Base-by-base conservation (phyloP, 257 asterid genomes). In the Gynochthodes officinalis region DNA sequence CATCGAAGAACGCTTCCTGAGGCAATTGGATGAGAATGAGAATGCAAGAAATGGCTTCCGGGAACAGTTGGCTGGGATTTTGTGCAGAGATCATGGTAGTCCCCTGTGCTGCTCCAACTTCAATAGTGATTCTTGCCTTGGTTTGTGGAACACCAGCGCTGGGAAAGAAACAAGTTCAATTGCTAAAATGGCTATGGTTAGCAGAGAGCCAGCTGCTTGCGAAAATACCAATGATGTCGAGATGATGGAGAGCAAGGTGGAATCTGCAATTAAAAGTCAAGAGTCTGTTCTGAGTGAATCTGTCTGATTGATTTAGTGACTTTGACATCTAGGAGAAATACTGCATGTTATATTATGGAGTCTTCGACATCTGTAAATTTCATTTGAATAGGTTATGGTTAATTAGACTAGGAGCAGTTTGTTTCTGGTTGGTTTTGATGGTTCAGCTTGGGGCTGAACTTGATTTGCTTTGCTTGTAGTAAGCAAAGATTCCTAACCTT, bases 371-470 rank as follows among this genome's bases (percentile, higher is more conserved):
- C 42, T 89, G 90, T 89, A 86, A 84, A 84, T 82, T 72, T 69
- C 25, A 68, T 83, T 76, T 76, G 74, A 23, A 73, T 72, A 67
- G 70, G 74, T 53, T 61, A 32, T 62, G 32, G 70, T 69, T n/a
- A n/a, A n/a, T n/a, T 54, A 30, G 39, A 5, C 6, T 35, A 16
- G 66, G 15, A 16, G 44, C 16, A 84, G 80, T 64, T 84, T 85
- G 86, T n/a, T 65, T 81, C 77, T 73, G 69, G 63, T 61, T 61
- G 67, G 32, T 63, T 50, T 78, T 75, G 82, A 35, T 77, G 74
- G 83, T 87, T 90, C 95, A 88, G 95, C 80, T 82, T 69, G 73
- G 93, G 89, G 88, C 92, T 89, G 96, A 89, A 78, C 75, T 75
- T 76, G 70, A 67, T 21, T 79, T 64, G 25, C 76, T 88, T 84